A percentile compares a stretch with the other conserved stretches of the same genome.
phyloP scores from a whole-genome alignment of 2,329 filamentous ascomycete species.

The Chaetomiaceae sp. region DNA sequence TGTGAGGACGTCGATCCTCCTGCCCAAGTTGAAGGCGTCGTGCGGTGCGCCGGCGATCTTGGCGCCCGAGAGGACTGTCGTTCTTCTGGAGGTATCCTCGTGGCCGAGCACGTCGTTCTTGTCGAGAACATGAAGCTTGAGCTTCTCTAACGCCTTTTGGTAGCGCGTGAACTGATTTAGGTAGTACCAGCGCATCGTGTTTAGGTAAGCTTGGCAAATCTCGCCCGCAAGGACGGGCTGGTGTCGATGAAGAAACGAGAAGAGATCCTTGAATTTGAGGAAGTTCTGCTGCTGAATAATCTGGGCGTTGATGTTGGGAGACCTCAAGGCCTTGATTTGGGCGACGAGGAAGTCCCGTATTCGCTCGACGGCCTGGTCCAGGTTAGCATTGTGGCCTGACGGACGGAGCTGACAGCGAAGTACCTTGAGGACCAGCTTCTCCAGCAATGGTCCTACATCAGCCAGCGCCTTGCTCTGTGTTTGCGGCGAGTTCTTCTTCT shows the following conservation, averaged over 20 bases:
- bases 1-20: slow-evolving; percentile 76
- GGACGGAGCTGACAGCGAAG: slow-evolving; percentile 6
- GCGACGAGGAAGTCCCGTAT: slow-evolving; percentile 92
- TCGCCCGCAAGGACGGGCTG: slow-evolving; percentile 82
- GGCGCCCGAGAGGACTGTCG: slow-evolving; percentile 51
- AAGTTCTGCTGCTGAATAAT: slow-evolving; percentile 94
- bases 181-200: slow-evolving; percentile 99
- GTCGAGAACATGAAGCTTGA: slow-evolving; percentile 79
- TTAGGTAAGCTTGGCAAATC: slow-evolving; percentile 89
- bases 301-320: slow-evolving; percentile 94
- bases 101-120: slow-evolving; percentile 78
- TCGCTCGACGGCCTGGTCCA: slow-evolving; percentile 74
- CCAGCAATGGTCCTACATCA: slow-evolving; percentile 79
- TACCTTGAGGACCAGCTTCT: slow-evolving; percentile 79
- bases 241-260: slow-evolving; percentile 75
- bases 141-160: slow-evolving; percentile 73
- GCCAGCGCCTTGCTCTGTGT: slow-evolving; percentile 69
- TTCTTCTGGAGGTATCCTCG: slow-evolving; percentile 66
- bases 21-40: slow-evolving; percentile 84
- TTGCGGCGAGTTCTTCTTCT: slow-evolving; percentile 62
- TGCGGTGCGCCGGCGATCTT: slow-evolving; percentile 58
- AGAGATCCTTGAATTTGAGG: slow-evolving; percentile 82
- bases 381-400: neutral
- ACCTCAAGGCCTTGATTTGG: slow-evolving; percentile 89
- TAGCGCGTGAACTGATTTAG: slow-evolving; percentile 87